Base-by-base conservation (phyloP, 495 filamentous ascomycete species). In the Xylona heveae region DNA sequence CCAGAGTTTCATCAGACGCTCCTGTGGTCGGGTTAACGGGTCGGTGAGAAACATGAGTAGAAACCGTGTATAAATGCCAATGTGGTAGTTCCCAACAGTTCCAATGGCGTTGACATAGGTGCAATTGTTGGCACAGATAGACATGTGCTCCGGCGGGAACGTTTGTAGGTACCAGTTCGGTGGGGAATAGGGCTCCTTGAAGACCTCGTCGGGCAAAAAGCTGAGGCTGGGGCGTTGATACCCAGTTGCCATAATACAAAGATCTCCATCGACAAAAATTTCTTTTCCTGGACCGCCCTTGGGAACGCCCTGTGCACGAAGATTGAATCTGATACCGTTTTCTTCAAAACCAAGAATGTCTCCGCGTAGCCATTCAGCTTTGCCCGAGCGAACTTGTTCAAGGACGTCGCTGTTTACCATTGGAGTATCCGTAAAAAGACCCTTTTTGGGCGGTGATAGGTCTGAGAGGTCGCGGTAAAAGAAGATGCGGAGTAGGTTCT, bases 101-200 rank as follows among this genome's bases (percentile, higher is more conserved):
- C 81, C 80, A 38, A 91, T 85, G 1, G 72, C 79, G 35, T 75
- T 71, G 23, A 83, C 57, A 35, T 83, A 88, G 0, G 79, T 85
- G 55, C 68, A 82, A 47, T 91, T 91, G 54, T 78, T 82, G 41
- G 67, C 71, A 36, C 71, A 78, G 16, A 85, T 59, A 27, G 63
- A 66, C 2, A 66, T 59, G 38, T 74, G 64, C 7, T 51, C 39
- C 0, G 72, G 65, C 6, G 80, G 81, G 49, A 91, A 88, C 0
- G 74, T 72, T 47, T 82, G 76, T 1, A 85, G 60, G 40, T 84
- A 91, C 81, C 81, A 88, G 45, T 79, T 83, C 0, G 81, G 81
- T 5, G 79, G 76, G 4, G 53, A 54, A 45, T 85, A 84, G 3
- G 72, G 66, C 34, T 74, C 59, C 14, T 68, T 52, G 48, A 83